Percentiles rank a stretch among this genome's conserved stretches.
Conservation (phyloP, 192 early-diverging fungal genomes). For the Ramicandelaber brevisporus region DNA sequence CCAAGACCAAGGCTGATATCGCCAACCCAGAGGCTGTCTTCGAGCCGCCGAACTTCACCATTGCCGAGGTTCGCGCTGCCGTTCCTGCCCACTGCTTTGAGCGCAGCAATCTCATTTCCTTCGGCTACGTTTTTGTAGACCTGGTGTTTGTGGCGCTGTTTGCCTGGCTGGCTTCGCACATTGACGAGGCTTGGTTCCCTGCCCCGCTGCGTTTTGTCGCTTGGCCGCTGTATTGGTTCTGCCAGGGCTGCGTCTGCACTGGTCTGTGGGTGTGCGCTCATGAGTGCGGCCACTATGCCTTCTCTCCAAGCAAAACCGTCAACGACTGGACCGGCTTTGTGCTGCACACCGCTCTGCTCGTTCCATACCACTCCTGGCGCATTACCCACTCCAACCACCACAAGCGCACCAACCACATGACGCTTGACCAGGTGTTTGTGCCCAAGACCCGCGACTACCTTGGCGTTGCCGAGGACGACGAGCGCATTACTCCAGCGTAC, state of each 20-base stretch:
- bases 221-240: slow-evolving; percentile 64
- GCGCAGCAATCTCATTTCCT: slow-evolving; percentile 50
- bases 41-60: slow-evolving; percentile 41
- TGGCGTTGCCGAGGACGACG: slow-evolving; percentile 18
- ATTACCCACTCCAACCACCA: slow-evolving; percentile 82
- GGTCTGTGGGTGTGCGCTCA: slow-evolving; percentile 77
- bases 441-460: slow-evolving; percentile 40
- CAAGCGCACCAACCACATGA: slow-evolving; percentile 71
- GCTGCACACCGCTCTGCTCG: slow-evolving; percentile 68
- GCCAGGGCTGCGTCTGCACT: slow-evolving; percentile 60
- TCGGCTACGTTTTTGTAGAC: slow-evolving; percentile 58
- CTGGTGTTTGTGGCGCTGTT: slow-evolving; percentile 33
- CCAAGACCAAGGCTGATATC: slow-evolving; percentile 3
- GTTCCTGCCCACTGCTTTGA: slow-evolving; percentile 87
- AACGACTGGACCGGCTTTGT: slow-evolving; percentile 76
- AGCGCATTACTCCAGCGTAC: slow-evolving; percentile 11
- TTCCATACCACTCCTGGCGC: slow-evolving; percentile 87
- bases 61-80: slow-evolving; percentile 75
- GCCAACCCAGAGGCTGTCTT: slow-evolving; percentile 15
- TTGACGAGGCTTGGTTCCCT: slow-evolving; percentile 22
- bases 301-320: slow-evolving; percentile 59
- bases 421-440: slow-evolving; percentile 87
- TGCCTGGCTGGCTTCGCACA: slow-evolving; percentile 37
- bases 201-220: slow-evolving; percentile 18
- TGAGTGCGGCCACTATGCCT: slow-evolving; percentile 85